A percentile compares a stretch with the other conserved stretches of the same genome.
Evolutionary conservation across 192 early-diverging fungal species (phyloP).

Genomic region (Backusella luteola): DNA sequence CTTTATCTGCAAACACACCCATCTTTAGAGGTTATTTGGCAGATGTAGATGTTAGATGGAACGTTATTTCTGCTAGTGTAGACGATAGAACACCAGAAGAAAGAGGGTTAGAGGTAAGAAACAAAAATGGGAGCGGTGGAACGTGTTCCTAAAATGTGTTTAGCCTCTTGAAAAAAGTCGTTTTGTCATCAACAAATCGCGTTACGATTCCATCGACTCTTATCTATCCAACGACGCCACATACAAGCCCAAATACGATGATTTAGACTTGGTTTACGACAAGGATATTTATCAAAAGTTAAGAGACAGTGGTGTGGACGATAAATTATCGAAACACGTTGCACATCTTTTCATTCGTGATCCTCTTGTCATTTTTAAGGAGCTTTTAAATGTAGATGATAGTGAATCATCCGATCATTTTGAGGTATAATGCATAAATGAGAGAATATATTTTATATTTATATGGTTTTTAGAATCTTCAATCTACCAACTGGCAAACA

Average conservation of each 20-base stretch:
- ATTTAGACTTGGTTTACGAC: constrained; percentile 83
- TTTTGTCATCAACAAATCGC: constrained; percentile 91
- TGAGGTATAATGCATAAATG: constrained; percentile 55
- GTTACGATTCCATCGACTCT: constrained; percentile 92
- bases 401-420: constrained; percentile 89
- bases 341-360: constrained; percentile 98
- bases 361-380: constrained; percentile 92
- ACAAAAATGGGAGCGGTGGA: neutral
- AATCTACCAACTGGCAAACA: constrained; percentile 99
- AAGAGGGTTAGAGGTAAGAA: constrained; percentile 68
- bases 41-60: constrained; percentile 97
- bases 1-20: constrained; percentile 88
- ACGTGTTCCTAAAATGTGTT: neutral
- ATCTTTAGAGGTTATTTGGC: constrained; percentile 93
- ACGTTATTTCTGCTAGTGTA: constrained; percentile 89
- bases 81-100: constrained; percentile 94
- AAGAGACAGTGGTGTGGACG: constrained; percentile 77
- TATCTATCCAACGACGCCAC: constrained; percentile 75
- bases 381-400: constrained; percentile 87
- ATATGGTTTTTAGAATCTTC: constrained; percentile 66
- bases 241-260: constrained; percentile 90
- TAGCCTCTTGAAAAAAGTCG: constrained; percentile 68
- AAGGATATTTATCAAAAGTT: constrained; percentile 73
- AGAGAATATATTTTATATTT: neutral
- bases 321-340: constrained; percentile 86